Evolutionary conservation across 1,284 basidiomycete species (phyloP).

Genomic region (Melampsora americana): DNA sequence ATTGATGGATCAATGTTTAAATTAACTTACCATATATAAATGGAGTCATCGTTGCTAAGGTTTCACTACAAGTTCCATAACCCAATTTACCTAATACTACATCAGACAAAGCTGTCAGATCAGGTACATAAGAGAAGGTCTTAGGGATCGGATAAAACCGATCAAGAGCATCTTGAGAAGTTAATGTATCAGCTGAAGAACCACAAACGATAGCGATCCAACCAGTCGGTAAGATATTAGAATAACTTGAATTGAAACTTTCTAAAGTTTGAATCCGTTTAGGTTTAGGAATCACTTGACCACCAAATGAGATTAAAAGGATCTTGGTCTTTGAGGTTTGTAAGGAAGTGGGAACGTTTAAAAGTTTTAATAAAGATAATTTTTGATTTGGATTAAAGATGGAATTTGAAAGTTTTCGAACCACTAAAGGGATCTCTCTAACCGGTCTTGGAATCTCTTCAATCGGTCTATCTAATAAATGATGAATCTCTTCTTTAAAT

Average conservation of each 20-base stretch:
- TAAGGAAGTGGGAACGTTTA: constrained; percentile 62
- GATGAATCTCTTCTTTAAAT: constrained; percentile 59
- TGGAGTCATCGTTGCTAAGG: constrained; percentile 48
- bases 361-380: constrained; percentile 59
- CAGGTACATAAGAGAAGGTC: constrained; percentile 76
- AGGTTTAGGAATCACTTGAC: constrained; percentile 67
- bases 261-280: constrained; percentile 7
- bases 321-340: constrained; percentile 58
- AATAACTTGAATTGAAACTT: constrained; percentile 38
- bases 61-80: constrained; percentile 53
- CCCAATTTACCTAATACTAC: constrained; percentile 71
- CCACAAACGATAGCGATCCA: constrained; percentile 78
- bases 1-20: no score
- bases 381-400: constrained; percentile 58
- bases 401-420: constrained; percentile 59
- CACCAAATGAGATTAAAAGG: constrained; percentile 72
- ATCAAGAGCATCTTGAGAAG: constrained; percentile 60
- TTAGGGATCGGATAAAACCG: constrained; percentile 50
- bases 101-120: constrained; percentile 68
- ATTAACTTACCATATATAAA: constrained; percentile 48
- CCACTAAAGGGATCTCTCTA: constrained; percentile 64
- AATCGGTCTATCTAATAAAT: not conserved
- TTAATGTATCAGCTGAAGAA: constrained; percentile 53
- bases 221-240: constrained; percentile 60
- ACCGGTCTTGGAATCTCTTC: constrained; percentile 47